Conservation (phyloP, 2,329 filamentous ascomycete species). For the Claviceps spartinae region DNA sequence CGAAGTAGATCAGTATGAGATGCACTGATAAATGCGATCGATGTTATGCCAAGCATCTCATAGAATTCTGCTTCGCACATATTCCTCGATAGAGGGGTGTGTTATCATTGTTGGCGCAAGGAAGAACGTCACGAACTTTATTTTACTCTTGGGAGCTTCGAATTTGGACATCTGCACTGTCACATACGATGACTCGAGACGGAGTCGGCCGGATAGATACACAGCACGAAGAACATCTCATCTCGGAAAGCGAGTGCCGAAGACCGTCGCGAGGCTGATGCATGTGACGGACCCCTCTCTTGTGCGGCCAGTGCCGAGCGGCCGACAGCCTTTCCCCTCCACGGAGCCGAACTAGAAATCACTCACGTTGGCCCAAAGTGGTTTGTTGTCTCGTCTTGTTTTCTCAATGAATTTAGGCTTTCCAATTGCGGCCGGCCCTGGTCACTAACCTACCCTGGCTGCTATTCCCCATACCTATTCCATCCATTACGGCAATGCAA, state of each 20-base stretch:
- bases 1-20: not conserved
- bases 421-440: not conserved
- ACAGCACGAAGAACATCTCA: not conserved
- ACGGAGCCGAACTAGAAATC: not conserved
- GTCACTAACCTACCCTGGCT: not conserved
- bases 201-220: not conserved
- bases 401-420: constrained; percentile 4
- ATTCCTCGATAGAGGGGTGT: no score
- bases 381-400: constrained; percentile 8
- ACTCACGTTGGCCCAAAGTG: constrained; percentile 2
- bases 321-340: not conserved
- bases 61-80: no score
- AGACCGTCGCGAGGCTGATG: no score
- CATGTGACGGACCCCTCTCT: not conserved
- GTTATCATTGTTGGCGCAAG: not conserved
- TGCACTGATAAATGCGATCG: not conserved
- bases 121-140: not conserved
- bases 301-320: not conserved
- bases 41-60: no score
- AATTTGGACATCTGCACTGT: not conserved
- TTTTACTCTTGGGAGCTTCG: not conserved
- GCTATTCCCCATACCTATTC: not conserved
- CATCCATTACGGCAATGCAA: not conserved
- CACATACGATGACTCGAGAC: no score
- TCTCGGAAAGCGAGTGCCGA: not conserved